Evolutionary conservation across 1,284 basidiomycete species (phyloP).

Genomic region (Cystobasidium slooffiae): DNA sequence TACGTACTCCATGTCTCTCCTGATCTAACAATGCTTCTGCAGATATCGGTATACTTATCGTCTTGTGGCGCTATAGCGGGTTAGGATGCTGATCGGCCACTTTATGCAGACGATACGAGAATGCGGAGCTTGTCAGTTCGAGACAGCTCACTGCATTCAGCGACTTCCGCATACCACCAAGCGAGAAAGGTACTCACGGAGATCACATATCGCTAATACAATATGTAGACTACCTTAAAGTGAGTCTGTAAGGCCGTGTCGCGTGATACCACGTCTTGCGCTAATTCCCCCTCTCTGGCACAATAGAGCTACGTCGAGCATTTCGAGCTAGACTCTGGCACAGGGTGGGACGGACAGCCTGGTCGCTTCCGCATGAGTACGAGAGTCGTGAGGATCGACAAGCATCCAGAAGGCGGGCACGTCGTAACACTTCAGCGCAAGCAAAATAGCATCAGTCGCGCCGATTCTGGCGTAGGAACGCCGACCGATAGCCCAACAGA

Average conservation of each 20-base stretch:
- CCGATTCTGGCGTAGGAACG: conserved; percentile 53
- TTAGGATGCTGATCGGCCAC: not conserved
- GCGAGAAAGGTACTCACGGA: conserved; percentile 56
- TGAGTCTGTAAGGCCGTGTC: not conserved
- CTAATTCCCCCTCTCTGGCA: not conserved
- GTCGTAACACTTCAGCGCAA: conserved; percentile 52
- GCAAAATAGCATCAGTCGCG: conserved; percentile 46
- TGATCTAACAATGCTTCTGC: conserved; percentile 50
- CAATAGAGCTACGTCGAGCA: conserved; percentile 61
- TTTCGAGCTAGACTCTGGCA: conserved; percentile 58
- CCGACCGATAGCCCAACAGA: conserved; percentile 17
- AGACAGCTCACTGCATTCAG: conserved; percentile 70
- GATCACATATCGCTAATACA: conserved; percentile 67
- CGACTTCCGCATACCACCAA: conserved; percentile 65
- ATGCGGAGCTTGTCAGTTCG: conserved; percentile 65
- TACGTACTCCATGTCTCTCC: too few relatives aligned
- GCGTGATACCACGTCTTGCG: not conserved
- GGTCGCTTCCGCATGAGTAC: conserved; percentile 59
- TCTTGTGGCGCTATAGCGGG: not conserved
- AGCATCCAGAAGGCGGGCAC: conserved; percentile 56
- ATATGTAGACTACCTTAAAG: conserved; percentile 65
- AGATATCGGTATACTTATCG: conserved; percentile 49
- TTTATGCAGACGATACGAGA: conserved; percentile 58
- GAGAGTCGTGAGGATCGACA: conserved; percentile 60
- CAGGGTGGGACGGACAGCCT: conserved; percentile 43